Conservation (phyloP, 345 rosid species). For the Carallia brachiata region DNA sequence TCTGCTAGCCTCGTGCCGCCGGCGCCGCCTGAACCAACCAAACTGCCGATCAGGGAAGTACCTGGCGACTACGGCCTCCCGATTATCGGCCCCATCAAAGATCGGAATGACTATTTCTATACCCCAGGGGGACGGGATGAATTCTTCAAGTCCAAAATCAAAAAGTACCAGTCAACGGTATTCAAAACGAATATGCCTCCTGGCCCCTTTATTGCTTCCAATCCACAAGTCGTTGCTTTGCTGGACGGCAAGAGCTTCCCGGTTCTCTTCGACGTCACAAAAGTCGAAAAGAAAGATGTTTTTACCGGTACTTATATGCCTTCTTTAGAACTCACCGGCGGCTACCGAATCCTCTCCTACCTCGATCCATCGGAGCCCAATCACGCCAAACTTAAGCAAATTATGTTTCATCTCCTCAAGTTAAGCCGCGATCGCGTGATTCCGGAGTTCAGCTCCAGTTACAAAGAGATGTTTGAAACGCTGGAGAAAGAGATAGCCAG, state of each 20-base stretch:
- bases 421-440: slow-evolving; percentile 53
- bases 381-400: slow-evolving; percentile 66
- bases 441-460: slow-evolving; percentile 67
- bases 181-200: slow-evolving; percentile 79
- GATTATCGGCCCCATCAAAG: slow-evolving; percentile 68
- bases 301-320: slow-evolving; percentile 95
- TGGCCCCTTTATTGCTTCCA: slow-evolving; percentile 59
- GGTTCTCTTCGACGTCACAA: slow-evolving; percentile 63
- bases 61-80: slow-evolving; percentile 82
- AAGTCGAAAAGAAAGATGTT: slow-evolving; percentile 79
- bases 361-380: slow-evolving; percentile 84
- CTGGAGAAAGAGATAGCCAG: slow-evolving; percentile 54
- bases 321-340: slow-evolving; percentile 78
- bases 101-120: slow-evolving; percentile 71
- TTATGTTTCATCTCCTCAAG: slow-evolving; percentile 62
- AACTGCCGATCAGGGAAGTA: slow-evolving; percentile 56
- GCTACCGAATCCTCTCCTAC: slow-evolving; percentile 71
- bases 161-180: slow-evolving; percentile 71
- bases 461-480: slow-evolving; percentile 44
- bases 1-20: not conserved
- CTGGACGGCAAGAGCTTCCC: slow-evolving; percentile 96
- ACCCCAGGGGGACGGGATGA: slow-evolving; percentile 70
- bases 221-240: slow-evolving; percentile 64
- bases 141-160: slow-evolving; percentile 60
- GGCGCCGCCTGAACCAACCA: slow-evolving; percentile 19